phyloP scores from a whole-genome alignment of 1,284 basidiomycete genomes.

The Bjerkandera adusta region DNA sequence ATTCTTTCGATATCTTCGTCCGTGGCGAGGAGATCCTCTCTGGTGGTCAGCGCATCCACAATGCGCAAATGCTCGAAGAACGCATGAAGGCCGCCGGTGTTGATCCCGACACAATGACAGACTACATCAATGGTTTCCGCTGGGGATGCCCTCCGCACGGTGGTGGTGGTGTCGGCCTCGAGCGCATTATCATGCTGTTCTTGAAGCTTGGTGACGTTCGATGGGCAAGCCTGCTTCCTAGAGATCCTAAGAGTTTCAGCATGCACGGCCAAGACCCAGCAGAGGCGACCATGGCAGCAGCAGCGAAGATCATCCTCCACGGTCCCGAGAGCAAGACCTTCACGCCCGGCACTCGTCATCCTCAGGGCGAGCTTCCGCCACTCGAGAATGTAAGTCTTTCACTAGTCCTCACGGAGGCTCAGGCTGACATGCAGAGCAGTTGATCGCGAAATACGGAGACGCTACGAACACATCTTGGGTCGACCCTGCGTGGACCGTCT shows the following conservation, averaged over 20 bases:
- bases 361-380: constrained; percentile 33
- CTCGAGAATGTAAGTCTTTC: constrained; percentile 30
- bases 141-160: constrained; percentile 59
- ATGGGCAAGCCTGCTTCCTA: constrained; percentile 63
- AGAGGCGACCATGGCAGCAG: constrained; percentile 26
- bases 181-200: constrained; percentile 66
- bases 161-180: constrained; percentile 43
- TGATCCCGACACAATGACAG: constrained; percentile 51
- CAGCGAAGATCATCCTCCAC: constrained; percentile 28
- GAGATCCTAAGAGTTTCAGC: constrained; percentile 51
- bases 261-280: constrained; percentile 26
- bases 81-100: constrained; percentile 54
- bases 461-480: constrained; percentile 55
- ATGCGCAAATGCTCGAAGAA: constrained; percentile 54
- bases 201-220: constrained; percentile 64
- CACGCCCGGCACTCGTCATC: constrained; percentile 21
- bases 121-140: constrained; percentile 66
- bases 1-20: constrained; percentile 78
- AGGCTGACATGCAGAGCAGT: constrained; percentile 20
- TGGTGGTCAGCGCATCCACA: constrained; percentile 68
- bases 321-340: constrained; percentile 32
- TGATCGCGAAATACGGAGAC: constrained; percentile 54
- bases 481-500: constrained; percentile 52
- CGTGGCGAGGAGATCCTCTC: constrained; percentile 73
- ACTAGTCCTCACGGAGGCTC: background rate